These are phyloP conservation scores for Termitomyces sp. DNA, from an alignment of 768 basidiomycete genomes.

Conservation along the genomic window DNA sequence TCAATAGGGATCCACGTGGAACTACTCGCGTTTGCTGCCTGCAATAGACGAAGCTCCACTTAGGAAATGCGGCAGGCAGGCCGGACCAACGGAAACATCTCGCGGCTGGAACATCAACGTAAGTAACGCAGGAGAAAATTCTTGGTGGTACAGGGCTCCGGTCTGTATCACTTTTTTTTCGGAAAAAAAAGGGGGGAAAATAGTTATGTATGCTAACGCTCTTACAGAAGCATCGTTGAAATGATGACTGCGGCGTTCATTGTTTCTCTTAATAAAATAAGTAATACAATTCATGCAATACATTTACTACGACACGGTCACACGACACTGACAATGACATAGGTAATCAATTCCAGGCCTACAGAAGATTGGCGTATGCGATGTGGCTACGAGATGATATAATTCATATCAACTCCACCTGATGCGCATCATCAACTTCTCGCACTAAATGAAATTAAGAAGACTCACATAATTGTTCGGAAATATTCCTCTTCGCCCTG, in stretches of 20 bases:
- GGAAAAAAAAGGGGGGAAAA: not conserved
- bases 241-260: not conserved
- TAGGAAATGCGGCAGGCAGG: not conserved
- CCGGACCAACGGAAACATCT: not conserved
- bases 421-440: conserved; percentile 11
- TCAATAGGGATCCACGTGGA: not conserved
- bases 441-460: conserved; percentile 5
- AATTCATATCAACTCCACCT: conserved; percentile 39
- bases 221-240: not conserved
- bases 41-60: not conserved
- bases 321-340: not conserved
- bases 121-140: not conserved
- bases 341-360: not conserved
- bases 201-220: not conserved
- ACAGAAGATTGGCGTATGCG: not conserved
- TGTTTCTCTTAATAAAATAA: not conserved
- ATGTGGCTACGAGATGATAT: not conserved
- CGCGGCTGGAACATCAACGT: not conserved
- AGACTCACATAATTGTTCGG: conserved; percentile 81
- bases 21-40: not conserved
- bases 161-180: not conserved
- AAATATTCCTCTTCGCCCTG: conserved; percentile 73
- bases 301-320: not conserved
- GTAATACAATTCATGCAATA: not conserved
- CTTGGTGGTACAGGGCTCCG: not conserved